Conservation (phyloP, 2,329 filamentous ascomycete genomes). For the Hymenoscyphus fructigenus region DNA sequence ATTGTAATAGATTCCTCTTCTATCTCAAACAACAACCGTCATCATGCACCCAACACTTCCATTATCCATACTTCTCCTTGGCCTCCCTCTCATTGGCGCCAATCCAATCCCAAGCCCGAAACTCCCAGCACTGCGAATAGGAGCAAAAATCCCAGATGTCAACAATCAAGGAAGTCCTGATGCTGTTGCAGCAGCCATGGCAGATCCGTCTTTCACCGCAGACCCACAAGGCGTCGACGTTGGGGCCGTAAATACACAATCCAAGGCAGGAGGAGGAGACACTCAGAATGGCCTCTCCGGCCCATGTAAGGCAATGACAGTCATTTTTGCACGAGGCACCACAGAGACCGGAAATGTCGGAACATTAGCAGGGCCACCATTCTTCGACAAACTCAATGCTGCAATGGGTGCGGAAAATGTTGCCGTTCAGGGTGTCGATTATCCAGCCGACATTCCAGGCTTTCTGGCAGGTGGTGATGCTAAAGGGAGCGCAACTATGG, state of each 20-base stretch:
- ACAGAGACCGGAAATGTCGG: slow-evolving; percentile 54
- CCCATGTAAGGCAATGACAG: slow-evolving; percentile 46
- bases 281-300: slow-evolving; percentile 29
- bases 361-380: slow-evolving; percentile 48
- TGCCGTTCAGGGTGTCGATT: slow-evolving; percentile 33
- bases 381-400: slow-evolving; percentile 46
- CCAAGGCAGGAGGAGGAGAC: not conserved
- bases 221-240: too few species aligned
- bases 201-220: too few species aligned
- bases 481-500: slow-evolving; percentile 42
- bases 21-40: not conserved
- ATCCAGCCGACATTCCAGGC: slow-evolving; percentile 27
- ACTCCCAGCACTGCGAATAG: too few species aligned
- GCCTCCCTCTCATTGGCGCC: slow-evolving; percentile 2
- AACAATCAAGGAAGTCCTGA: too few species aligned
- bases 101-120: not conserved
- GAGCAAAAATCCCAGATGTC: too few species aligned
- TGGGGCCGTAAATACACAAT: too few species aligned
- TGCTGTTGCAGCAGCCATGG: too few species aligned
- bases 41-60: not conserved
- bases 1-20: not conserved
- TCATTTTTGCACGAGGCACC: slow-evolving; percentile 57
- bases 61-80: slow-evolving; percentile 2
- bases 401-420: slow-evolving; percentile 45
- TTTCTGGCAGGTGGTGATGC: slow-evolving; percentile 42